These are phyloP conservation scores for Monosporascus ibericus DNA, from an alignment of 2,329 filamentous ascomycete genomes.

Conservation along the genomic window DNA sequence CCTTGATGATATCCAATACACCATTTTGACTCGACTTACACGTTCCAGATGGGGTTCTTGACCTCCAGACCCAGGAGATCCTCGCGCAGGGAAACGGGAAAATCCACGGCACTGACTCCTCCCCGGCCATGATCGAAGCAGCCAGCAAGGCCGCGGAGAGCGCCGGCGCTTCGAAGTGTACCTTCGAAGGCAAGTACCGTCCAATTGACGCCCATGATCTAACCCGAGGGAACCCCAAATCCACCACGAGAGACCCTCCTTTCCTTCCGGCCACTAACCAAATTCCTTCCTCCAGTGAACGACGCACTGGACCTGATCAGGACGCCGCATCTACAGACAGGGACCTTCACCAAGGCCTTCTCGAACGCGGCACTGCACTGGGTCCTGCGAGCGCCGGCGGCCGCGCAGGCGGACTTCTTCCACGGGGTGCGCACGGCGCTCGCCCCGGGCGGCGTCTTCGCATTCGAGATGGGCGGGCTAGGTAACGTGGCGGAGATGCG, in stretches of 20 bases:
- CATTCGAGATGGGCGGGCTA: conserved; percentile 67
- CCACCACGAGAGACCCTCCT: too few species aligned
- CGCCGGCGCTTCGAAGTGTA: conserved; percentile 29
- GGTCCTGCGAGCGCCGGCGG: conserved; percentile 45
- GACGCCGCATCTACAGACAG: conserved; percentile 28
- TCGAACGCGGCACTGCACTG: conserved; percentile 64
- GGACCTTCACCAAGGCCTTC: conserved; percentile 49
- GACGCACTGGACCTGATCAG: conserved; percentile 37
- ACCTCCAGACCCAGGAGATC: conserved; percentile 44
- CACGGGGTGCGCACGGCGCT: conserved; percentile 44
- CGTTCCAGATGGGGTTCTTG: conserved; percentile 52
- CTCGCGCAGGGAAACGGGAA: conserved; percentile 39
- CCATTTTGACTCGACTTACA: not conserved
- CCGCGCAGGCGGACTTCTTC: conserved; percentile 46
- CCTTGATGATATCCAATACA: not conserved
- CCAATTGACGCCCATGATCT: too few species aligned
- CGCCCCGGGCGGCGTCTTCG: conserved; percentile 49
- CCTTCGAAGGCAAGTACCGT: conserved; percentile 36
- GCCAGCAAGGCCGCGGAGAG: conserved; percentile 36
- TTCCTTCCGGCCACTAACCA: not conserved
- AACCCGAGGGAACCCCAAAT: too few species aligned
- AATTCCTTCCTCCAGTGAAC: conserved; percentile 28
- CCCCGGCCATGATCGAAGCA: conserved; percentile 50
- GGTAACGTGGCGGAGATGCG: conserved; percentile 63
- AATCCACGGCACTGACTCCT: conserved; percentile 54